A percentile compares a stretch with the other conserved stretches of the same genome.
Evolutionary conservation across 2,329 filamentous ascomycete genomes (phyloP).

Genomic region (Colletotrichum liriopes): DNA sequence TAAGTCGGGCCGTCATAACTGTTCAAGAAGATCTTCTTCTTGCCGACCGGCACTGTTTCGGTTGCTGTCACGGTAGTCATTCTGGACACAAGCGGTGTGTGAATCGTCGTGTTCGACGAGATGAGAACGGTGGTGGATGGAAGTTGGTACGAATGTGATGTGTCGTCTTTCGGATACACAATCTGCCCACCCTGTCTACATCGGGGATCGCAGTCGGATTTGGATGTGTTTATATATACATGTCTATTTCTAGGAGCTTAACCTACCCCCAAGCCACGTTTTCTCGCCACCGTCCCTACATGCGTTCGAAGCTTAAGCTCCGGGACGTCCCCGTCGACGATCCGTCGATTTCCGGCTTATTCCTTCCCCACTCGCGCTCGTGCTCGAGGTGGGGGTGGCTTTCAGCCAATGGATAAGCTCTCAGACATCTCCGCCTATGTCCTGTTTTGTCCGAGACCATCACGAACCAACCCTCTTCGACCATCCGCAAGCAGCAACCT

Average conservation of each 20-base stretch:
- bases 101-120: neutral
- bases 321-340: neutral
- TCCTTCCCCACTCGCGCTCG: conserved; percentile 12
- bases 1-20: conserved; percentile 38
- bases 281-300: neutral
- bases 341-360: conserved; percentile 35
- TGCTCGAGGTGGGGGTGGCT: neutral
- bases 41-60: conserved; percentile 16
- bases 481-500: neutral
- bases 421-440: conserved; percentile 26
- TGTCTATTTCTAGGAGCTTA: neutral
- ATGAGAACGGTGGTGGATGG: neutral
- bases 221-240: neutral
- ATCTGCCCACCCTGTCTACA: neutral
- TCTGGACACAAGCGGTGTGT: neutral
- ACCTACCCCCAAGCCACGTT: neutral
- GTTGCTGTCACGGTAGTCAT: conserved; percentile 7
- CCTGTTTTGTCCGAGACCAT: conserved; percentile 27
- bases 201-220: neutral
- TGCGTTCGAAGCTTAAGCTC: neutral
- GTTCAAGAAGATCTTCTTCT: conserved; percentile 26
- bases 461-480: conserved; percentile 6
- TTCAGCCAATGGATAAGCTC: neutral
- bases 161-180: neutral
- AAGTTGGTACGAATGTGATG: neutral